Percentiles rank a stretch among this genome's conserved stretches.
These are phyloP conservation scores for Ciborinia camelliae DNA, from an alignment of 2,329 filamentous ascomycete species.

Conservation along the genomic window DNA sequence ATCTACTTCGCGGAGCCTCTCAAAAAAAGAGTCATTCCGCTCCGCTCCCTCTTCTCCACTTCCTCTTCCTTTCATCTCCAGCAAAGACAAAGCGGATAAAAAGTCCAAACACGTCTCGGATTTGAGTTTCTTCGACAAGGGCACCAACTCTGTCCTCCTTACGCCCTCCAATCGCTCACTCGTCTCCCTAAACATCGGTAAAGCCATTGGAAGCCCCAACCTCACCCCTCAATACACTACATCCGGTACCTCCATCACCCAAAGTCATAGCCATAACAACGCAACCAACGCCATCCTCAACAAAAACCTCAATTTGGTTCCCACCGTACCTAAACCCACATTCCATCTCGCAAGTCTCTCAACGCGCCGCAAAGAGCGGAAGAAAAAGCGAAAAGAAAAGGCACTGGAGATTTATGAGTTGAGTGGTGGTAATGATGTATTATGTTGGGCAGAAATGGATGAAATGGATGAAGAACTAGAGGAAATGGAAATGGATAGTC, in stretches of 20 bases:
- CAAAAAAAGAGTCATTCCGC: neutral
- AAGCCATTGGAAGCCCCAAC: constrained; percentile 13
- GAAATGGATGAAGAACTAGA: constrained; percentile 12
- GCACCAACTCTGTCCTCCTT: constrained; percentile 14
- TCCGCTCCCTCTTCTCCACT: constrained; percentile 3
- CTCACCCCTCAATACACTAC: neutral
- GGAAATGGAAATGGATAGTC: constrained; percentile 4
- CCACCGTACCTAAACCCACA: constrained; percentile 7
- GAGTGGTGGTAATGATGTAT: constrained; percentile 13
- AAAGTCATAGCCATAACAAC: neutral
- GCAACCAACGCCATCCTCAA: neutral
- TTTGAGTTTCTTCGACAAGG: constrained; percentile 17
- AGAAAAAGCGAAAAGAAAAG: constrained; percentile 13
- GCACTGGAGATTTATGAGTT: constrained; percentile 15
- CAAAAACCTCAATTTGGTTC: neutral
- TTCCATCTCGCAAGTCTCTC: constrained; percentile 16
- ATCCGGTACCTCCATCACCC: neutral
- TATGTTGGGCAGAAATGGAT: constrained; percentile 15
- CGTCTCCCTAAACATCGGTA: constrained; percentile 8
- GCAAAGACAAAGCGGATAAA: constrained; percentile 10
- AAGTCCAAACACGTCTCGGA: constrained; percentile 3
- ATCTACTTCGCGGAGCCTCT: constrained; percentile 10
- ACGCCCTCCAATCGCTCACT: constrained; percentile 5
- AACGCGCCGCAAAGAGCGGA: constrained; percentile 15
- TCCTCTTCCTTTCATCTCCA: neutral